Conservation (phyloP, 1,139 yeast genomes). For the Geotrichum restrictum region DNA sequence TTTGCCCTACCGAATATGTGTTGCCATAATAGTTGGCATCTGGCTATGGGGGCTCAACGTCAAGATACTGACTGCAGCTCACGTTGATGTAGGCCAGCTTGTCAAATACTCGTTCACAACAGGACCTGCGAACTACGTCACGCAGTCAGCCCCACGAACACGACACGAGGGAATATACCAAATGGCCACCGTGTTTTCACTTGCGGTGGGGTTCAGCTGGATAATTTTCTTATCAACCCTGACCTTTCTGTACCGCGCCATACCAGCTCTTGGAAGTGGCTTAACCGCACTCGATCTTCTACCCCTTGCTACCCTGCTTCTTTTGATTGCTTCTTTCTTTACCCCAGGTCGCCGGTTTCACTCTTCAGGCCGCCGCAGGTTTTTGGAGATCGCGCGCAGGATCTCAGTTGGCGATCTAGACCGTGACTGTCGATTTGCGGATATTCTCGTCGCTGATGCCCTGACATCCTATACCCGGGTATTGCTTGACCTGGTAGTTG, state of each 20-base stretch:
- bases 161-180: conserved; percentile 30
- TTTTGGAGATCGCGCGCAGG: conserved; percentile 47
- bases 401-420: conserved; percentile 54
- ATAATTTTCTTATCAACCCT: conserved; percentile 7
- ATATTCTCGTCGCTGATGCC: conserved; percentile 75
- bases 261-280: background rate
- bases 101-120: conserved; percentile 33
- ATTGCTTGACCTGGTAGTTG: conserved; percentile 60
- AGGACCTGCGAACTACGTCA: conserved; percentile 1
- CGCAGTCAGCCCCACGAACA: conserved; percentile 14
- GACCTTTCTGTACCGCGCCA: background rate
- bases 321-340: conserved; percentile 33
- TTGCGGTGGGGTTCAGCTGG: conserved; percentile 17
- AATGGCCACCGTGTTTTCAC: conserved; percentile 30
- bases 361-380: conserved; percentile 31
- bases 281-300: conserved; percentile 29
- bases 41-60: conserved; percentile 52
- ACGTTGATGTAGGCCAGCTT: conserved; percentile 44
- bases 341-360: conserved; percentile 30
- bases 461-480: conserved; percentile 76
- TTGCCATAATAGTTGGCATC: conserved; percentile 45
- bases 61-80: conserved; percentile 37
- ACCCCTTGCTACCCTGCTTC: conserved; percentile 39
- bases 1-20: conserved; percentile 48
- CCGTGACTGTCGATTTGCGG: conserved; percentile 58